These are phyloP conservation scores for Solanum tarijense DNA, from an alignment of 257 asterid species.

Conservation along the genomic window DNA sequence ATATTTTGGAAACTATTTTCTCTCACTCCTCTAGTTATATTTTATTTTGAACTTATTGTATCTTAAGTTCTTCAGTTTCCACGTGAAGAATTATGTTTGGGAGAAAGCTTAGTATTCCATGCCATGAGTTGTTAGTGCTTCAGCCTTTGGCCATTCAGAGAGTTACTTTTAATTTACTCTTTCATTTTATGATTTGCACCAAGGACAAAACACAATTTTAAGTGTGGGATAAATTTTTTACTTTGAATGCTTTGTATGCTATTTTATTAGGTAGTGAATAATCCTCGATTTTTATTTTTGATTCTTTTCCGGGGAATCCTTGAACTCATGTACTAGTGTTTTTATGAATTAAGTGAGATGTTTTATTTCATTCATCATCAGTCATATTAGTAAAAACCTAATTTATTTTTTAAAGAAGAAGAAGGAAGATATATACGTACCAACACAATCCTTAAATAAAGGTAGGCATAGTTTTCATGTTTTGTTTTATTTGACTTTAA, in stretches of 20 bases:
- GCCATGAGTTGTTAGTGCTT: neutral
- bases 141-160: neutral
- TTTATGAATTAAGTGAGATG: neutral
- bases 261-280: neutral
- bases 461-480: neutral
- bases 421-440: neutral
- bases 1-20: neutral
- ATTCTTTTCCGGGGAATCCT: neutral
- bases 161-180: too few species aligned
- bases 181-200: neutral
- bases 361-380: neutral
- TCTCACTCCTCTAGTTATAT: neutral
- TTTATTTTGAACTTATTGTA: neutral
- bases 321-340: neutral
- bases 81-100: neutral
- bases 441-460: conserved; percentile 1
- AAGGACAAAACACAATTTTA: neutral
- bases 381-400: neutral
- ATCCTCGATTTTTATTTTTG: neutral
- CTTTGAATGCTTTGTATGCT: too few species aligned
- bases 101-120: neutral
- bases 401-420: neutral
- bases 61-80: neutral
- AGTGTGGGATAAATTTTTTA: neutral
- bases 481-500: neutral